Conservation (phyloP, 2,329 filamentous ascomycete species). For the Allantophomopsis lycopodina region DNA sequence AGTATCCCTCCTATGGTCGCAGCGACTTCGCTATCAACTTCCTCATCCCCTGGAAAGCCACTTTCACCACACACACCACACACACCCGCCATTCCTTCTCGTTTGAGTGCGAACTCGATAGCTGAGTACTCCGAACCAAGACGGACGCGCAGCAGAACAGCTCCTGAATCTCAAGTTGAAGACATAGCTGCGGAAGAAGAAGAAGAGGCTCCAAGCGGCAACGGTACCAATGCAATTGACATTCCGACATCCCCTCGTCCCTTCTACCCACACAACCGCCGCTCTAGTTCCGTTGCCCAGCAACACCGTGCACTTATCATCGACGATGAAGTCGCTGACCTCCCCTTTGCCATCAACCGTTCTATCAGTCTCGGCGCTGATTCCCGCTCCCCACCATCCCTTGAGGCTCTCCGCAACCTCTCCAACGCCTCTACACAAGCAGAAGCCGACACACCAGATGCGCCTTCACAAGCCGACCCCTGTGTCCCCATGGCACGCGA, state of each 20-base stretch:
- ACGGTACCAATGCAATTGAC: slow-evolving; percentile 53
- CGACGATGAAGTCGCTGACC: slow-evolving; percentile 44
- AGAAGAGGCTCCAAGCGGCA: slow-evolving; percentile 22
- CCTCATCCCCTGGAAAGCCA: slow-evolving; percentile 81
- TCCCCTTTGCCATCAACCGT: slow-evolving; percentile 45
- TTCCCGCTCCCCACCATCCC: slow-evolving; percentile 47
- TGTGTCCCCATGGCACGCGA: slow-evolving; percentile 12
- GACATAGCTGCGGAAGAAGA: slow-evolving; percentile 13
- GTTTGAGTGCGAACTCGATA: slow-evolving; percentile 84
- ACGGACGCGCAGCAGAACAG: slow-evolving; percentile 8
- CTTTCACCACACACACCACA: slow-evolving; percentile 85
- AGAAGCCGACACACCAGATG: slow-evolving; percentile 19
- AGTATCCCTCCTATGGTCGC: slow-evolving; percentile 53
- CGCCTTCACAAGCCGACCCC: slow-evolving; percentile 16
- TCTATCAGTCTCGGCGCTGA: slow-evolving; percentile 56
- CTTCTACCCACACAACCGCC: slow-evolving; percentile 35
- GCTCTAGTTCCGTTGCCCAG: slow-evolving; percentile 58
- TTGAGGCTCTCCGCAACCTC: slow-evolving; percentile 45
- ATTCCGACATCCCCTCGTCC: slow-evolving; percentile 58
- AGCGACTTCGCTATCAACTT: slow-evolving; percentile 66
- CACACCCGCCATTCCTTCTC: slow-evolving; percentile 83
- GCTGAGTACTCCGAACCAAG: slow-evolving; percentile 42
- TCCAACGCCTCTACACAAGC: slow-evolving; percentile 19
- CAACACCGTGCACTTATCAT: slow-evolving; percentile 39
- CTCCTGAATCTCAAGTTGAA: slow-evolving; percentile 9